A percentile compares a stretch with the other conserved stretches of the same genome.
These are phyloP conservation scores for Saitozyma sp. DNA, from an alignment of 768 basidiomycete species.

Conservation along the genomic window DNA sequence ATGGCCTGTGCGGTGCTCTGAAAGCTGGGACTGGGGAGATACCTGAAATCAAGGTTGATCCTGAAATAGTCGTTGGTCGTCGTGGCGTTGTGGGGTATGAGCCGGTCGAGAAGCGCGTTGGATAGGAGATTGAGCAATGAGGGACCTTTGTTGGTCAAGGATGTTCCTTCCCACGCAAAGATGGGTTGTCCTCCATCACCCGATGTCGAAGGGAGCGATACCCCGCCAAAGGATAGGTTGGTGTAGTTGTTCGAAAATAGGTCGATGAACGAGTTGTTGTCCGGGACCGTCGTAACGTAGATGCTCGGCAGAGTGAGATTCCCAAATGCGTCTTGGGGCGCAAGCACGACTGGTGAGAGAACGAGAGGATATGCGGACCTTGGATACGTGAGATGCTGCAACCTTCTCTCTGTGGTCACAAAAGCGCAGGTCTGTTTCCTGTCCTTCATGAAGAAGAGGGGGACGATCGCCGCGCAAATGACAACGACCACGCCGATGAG, in stretches of 20 bases:
- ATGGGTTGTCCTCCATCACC: slow-evolving; percentile 55
- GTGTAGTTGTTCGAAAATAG: slow-evolving; percentile 60
- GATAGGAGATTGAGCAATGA: slow-evolving; percentile 67
- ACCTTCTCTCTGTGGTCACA: slow-evolving; percentile 1
- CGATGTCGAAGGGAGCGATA: slow-evolving; percentile 60
- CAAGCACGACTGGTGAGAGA: slow-evolving; percentile 15
- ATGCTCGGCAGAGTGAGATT: slow-evolving; percentile 1
- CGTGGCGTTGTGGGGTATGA: slow-evolving; percentile 47
- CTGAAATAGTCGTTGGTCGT: slow-evolving; percentile 54
- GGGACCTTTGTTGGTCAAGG: slow-evolving; percentile 63
- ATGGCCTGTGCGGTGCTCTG: slow-evolving; percentile 62
- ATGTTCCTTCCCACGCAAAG: slow-evolving; percentile 70
- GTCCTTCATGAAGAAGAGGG: slow-evolving; percentile 64
- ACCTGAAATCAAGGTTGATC: slow-evolving; percentile 62
- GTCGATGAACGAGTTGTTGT: slow-evolving; percentile 65
- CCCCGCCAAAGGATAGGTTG: slow-evolving; percentile 66
- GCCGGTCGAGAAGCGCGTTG: slow-evolving; percentile 65
- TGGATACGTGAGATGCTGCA: slow-evolving; percentile 23
- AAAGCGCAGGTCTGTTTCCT: slow-evolving; percentile 59
- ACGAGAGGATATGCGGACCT: slow-evolving; percentile 10
- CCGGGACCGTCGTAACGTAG: slow-evolving; percentile 26
- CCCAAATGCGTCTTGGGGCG: slow-evolving; percentile 13
- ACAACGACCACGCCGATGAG: slow-evolving; percentile 59
- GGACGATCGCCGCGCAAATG: slow-evolving; percentile 68
- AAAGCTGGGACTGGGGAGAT: slow-evolving; percentile 58